Percentiles rank a stretch among this genome's conserved stretches.
Conservation (phyloP, 257 asterid species). For the Nicotiana undulata region DNA sequence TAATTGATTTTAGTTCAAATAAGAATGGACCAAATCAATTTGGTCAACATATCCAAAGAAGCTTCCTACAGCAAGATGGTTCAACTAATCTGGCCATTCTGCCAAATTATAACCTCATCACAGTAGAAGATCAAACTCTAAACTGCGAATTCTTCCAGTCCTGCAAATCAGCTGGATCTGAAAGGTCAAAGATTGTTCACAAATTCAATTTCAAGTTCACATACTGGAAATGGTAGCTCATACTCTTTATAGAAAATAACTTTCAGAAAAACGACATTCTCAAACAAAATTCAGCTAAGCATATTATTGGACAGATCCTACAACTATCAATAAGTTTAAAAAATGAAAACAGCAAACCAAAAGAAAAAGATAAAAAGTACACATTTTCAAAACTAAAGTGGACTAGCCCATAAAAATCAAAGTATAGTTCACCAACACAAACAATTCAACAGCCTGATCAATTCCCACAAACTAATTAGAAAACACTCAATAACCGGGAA, state of each 20-base stretch:
- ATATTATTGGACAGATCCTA: not conserved
- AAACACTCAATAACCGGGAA: not conserved
- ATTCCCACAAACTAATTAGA: not conserved
- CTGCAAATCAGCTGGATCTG: slow-evolving; percentile 40
- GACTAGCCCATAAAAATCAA: not conserved
- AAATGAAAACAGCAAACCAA: not conserved
- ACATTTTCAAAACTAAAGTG: not conserved
- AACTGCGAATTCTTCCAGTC: slow-evolving; percentile 22
- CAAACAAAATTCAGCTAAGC: not conserved
- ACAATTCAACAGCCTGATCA: not conserved
- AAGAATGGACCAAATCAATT: not conserved
- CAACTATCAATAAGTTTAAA: not conserved
- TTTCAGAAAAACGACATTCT: not conserved
- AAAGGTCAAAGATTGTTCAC: slow-evolving; percentile 11
- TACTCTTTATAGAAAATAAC: not conserved
- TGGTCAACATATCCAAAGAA: slow-evolving; percentile 26
- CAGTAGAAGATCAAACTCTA: slow-evolving; percentile 9
- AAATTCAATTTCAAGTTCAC: slow-evolving; percentile 8
- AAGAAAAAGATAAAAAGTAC: not conserved
- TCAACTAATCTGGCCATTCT: slow-evolving; percentile 4
- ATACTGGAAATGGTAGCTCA: not conserved
- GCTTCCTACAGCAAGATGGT: slow-evolving; percentile 12
- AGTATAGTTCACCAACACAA: not conserved
- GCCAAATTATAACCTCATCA: slow-evolving; percentile 7
- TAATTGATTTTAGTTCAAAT: slow-evolving; percentile 9